Evolutionary conservation across 352 stramenopile species (phyloP), one percentile per base, ranked within the genome.

Genomic region (Phytophthora europaea): DNA sequence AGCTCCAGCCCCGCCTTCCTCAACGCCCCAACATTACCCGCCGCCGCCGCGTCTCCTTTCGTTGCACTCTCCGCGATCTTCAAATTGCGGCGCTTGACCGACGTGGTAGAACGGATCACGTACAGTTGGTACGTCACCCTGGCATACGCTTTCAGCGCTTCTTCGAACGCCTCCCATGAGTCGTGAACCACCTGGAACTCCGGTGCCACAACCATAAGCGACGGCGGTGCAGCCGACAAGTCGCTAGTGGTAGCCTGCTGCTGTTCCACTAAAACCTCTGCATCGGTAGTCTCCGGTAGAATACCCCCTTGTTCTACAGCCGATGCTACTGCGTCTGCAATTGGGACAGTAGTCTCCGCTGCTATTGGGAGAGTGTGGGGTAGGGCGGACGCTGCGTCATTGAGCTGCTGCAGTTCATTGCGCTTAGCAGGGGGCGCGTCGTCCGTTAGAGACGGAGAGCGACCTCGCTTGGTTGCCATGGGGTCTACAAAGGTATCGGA

Each of bases 91-190:
- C 84, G 81, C 65, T 81, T 83, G 6, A 93, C 87, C 0, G 87
- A 94, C 59, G 87, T 94, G 26, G 87, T 94, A 20, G 87, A 92
- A 61, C 87, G 87, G 34, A 93, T 86, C 50, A 92, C 87, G 65
- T 94, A 94, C 18, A 92, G 65, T 56, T 94, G 87, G 75, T 80
- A 93, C 53, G 85, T 92, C 26, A 61, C 57, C 52, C 88, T 78
- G n/a, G 81, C 64, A 61, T 94, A 93, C 4, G 53, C 57, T 63
- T 89, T 91, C 5, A 94, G 72, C 1, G 77, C 76, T 61, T 82
- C 68, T 36, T 94, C 87, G 61, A 94, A 94, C 23, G 58, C 76
- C 28, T 80, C 78, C 87, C 87, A 94, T 23, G 85, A 92, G n/a
- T 70, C 67, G 53, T 94, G 83, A 33, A 88, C 74, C 6, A 72